Evolutionary conservation across 2,329 filamentous ascomycete genomes (phyloP).

Genomic region (Pezicula neosporulosa): DNA sequence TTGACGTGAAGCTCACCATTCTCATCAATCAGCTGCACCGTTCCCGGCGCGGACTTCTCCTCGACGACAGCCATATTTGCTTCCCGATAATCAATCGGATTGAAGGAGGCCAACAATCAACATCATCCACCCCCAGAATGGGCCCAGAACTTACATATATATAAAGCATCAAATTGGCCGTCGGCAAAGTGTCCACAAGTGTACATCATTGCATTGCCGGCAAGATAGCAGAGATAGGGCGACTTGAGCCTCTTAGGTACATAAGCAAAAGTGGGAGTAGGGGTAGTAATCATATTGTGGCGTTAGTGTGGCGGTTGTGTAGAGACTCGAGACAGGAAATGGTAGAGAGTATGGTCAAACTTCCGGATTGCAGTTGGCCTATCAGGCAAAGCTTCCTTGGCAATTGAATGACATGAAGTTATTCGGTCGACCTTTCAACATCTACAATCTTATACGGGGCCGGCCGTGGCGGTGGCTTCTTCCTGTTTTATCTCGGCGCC

Average conservation of each 20-base stretch:
- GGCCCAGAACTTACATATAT: background rate
- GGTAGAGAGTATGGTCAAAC: too few species aligned
- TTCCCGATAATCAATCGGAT: background rate
- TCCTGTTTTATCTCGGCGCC: background rate
- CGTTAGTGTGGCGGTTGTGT: background rate
- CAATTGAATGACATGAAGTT: too few species aligned
- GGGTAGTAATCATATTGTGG: background rate
- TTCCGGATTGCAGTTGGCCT: too few species aligned
- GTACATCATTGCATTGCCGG: background rate
- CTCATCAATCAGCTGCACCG: constrained; percentile 25
- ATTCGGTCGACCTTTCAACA: too few species aligned
- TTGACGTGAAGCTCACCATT: constrained; percentile 17
- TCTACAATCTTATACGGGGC: background rate
- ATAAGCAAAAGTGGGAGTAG: background rate
- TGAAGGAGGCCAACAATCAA: background rate
- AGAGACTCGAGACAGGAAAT: background rate
- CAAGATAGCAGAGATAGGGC: background rate
- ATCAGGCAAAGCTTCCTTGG: too few species aligned
- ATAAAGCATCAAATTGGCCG: background rate
- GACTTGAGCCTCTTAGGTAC: background rate
- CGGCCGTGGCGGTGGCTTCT: background rate
- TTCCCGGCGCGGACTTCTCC: constrained; percentile 20
- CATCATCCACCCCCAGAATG: background rate
- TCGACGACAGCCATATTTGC: constrained; percentile 13
- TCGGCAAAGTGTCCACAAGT: background rate